Percentiles rank a stretch among this genome's conserved stretches.
Evolutionary conservation across 208 protist species (phyloP).

Genomic region (Balamuthia mandrillaris): DNA sequence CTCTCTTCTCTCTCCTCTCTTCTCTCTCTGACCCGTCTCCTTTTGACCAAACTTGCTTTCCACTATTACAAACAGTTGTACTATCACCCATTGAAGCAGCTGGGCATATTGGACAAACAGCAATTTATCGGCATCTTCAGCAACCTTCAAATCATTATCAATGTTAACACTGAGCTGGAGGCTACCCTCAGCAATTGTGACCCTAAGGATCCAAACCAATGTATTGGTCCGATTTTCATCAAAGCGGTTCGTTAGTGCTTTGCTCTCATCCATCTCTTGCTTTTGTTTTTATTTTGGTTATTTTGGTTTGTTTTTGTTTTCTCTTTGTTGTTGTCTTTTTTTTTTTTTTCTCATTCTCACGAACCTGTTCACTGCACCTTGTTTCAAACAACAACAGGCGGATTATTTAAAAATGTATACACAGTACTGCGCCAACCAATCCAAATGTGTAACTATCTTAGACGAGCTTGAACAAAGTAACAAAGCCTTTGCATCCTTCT

Average conservation of each 20-base stretch:
- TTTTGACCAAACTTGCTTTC: no score
- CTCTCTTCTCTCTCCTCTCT: not conserved
- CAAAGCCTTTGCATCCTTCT: not conserved
- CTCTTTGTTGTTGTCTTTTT: no score
- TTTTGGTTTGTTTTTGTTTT: no score
- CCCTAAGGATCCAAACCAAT: no score
- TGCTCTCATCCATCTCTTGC: no score
- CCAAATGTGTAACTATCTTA: not conserved
- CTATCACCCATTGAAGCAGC: not conserved
- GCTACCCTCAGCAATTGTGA: no score
- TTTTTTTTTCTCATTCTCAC: no score
- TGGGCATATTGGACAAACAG: not conserved
- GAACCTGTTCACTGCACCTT: no score
- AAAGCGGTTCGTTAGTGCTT: no score
- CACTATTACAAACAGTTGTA: not conserved
- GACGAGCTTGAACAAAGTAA: not conserved
- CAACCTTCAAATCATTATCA: not conserved
- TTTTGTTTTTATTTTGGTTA: no score
- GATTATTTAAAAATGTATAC: constrained; percentile 10
- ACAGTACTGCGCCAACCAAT: not conserved
- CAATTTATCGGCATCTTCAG: not conserved
- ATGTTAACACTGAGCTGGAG: not conserved
- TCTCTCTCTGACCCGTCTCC: not conserved
- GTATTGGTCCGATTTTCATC: no score
- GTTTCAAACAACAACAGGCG: no score